Evolutionary conservation across 306 rosid species (phyloP), one percentile per base, ranked within the genome.

Genomic region (Vicia faba): DNA sequence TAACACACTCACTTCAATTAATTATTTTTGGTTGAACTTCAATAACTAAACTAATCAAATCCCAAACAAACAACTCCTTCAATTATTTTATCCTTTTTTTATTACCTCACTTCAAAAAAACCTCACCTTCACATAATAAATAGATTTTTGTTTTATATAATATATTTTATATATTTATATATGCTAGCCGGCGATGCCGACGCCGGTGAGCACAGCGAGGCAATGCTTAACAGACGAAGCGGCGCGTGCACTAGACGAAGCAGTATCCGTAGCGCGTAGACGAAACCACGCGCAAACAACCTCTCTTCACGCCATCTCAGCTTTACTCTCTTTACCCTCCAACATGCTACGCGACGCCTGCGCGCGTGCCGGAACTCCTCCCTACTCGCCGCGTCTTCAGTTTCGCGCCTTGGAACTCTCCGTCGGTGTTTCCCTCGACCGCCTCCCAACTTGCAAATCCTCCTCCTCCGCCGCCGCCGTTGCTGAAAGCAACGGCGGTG

Each of bases 171-270:
- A 20, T 61, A 26, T 12, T 39, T 39, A 1, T 35, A 39, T 71
- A 83, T 81, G 97, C 84, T 82, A 49, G 78, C 96, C 96, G 96
- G 97, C 92, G 92, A 95, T 95, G 99, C 99, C 96, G 64, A 90
- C 96, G 96, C 92, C 96, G 96, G 96, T 95, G 8, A 85, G 88
- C 80, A 69, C 81, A 29, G 99, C 97, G 66, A 84, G 92, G 91
- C 96, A 95, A 86, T 90, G 90, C 73, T 82, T 95, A 49, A 88
- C 97, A 19, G 97, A 95, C 0, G 97, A 95, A 39, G 95, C 99
- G 19, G 96, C 87, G 45, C 89, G 96, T 44, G 95, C 89, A 0
- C 70, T 95, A 0, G 92, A 95, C 76, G 96, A 90, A 3, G 95
- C 99, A 0, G 96, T 88, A 1, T 70, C 84, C 0, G 95, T 95